These are phyloP conservation scores for Candida arabinofermentans DNA, from an alignment of 805 yeast genomes.

Conservation along the genomic window DNA sequence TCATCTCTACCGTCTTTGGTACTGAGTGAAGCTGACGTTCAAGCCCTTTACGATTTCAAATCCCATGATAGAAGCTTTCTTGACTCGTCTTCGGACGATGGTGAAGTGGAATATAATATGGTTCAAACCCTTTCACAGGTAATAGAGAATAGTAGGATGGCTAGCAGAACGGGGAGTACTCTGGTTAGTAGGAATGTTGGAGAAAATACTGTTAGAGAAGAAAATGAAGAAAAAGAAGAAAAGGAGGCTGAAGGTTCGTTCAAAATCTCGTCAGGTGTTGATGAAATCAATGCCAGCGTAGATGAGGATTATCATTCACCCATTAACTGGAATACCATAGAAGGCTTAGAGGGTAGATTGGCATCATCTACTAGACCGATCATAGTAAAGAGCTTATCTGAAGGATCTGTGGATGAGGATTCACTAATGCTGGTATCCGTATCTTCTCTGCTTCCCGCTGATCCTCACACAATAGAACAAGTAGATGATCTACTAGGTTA, in stretches of 20 bases:
- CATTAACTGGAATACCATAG: neutral
- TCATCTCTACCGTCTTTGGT: slow-evolving; percentile 17
- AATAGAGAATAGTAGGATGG: neutral
- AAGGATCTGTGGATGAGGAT: neutral
- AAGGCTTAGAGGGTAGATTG: neutral
- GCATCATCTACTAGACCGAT: too few relatives aligned
- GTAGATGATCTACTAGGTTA: neutral
- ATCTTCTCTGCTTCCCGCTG: neutral
- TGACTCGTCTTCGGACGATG: slow-evolving; percentile 12
- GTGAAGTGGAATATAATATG: slow-evolving; percentile 1
- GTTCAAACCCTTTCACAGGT: slow-evolving; percentile 19
- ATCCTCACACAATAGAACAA: neutral
- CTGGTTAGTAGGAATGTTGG: neutral
- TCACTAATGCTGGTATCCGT: neutral
- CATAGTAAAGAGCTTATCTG: neutral
- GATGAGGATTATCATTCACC: neutral
- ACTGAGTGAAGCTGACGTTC: slow-evolving; percentile 17
- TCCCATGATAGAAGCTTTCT: slow-evolving; percentile 14
- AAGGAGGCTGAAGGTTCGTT: too few relatives aligned
- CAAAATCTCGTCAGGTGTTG: neutral
- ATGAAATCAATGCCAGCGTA: neutral
- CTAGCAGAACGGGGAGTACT: neutral
- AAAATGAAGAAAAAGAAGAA: neutral
- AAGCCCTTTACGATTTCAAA: slow-evolving; percentile 15
- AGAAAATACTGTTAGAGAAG: neutral